Evolutionary conservation across 768 basidiomycete genomes (phyloP).

Genomic region (Suillus alpinus): DNA sequence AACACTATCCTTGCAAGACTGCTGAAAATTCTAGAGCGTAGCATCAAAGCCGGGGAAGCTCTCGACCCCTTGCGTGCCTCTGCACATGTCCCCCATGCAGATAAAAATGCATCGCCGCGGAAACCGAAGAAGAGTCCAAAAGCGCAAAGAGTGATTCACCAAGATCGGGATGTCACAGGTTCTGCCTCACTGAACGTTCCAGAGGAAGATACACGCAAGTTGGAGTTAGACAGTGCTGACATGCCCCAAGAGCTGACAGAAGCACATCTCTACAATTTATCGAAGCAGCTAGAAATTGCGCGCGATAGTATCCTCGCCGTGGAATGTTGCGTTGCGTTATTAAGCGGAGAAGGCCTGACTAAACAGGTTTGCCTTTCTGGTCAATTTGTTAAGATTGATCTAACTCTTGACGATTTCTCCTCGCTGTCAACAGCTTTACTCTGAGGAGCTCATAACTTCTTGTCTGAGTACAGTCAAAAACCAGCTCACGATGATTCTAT

Average conservation of each 20-base stretch:
- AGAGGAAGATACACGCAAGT: slow-evolving; percentile 1
- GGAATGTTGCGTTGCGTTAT: slow-evolving; percentile 75
- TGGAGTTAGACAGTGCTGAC: slow-evolving; percentile 8
- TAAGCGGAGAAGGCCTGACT: slow-evolving; percentile 75
- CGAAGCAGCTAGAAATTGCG: slow-evolving; percentile 54
- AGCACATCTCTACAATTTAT: slow-evolving; percentile 48
- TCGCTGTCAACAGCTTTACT: slow-evolving; percentile 63
- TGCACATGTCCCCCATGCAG: slow-evolving; percentile 14
- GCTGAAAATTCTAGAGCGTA: slow-evolving; percentile 76
- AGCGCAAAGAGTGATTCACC: slow-evolving; percentile 11
- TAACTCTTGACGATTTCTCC: not conserved
- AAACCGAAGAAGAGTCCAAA: slow-evolving; percentile 49
- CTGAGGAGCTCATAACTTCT: slow-evolving; percentile 85
- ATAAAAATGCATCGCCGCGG: slow-evolving; percentile 34
- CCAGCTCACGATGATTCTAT: slow-evolving; percentile 74
- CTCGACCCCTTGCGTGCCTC: slow-evolving; percentile 62
- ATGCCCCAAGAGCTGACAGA: slow-evolving; percentile 37
- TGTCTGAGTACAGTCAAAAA: slow-evolving; percentile 79
- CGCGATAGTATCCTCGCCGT: slow-evolving; percentile 78
- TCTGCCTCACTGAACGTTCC: not conserved
- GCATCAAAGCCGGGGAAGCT: slow-evolving; percentile 72
- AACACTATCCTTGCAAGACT: slow-evolving; percentile 57
- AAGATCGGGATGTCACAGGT: not conserved
- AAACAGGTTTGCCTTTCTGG: slow-evolving; percentile 65
- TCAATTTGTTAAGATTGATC: not conserved